These are phyloP conservation scores for Macrophomina phaseolina DNA, from an alignment of 2,329 filamentous ascomycete genomes.

Conservation along the genomic window DNA sequence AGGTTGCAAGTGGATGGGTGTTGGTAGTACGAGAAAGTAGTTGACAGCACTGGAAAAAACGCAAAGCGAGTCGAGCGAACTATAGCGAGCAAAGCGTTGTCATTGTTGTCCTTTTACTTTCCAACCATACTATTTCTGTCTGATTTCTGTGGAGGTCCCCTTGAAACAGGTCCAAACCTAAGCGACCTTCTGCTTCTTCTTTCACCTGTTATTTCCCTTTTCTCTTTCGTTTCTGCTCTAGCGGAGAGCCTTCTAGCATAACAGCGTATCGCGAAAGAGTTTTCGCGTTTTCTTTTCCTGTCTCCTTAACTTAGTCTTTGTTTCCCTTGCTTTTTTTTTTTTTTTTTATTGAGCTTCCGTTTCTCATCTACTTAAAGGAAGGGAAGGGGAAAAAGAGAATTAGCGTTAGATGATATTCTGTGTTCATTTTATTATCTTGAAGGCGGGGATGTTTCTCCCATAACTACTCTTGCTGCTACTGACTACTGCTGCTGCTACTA, in stretches of 20 bases:
- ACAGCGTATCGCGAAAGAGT: background rate
- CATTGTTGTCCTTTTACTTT: slow-evolving; percentile 1
- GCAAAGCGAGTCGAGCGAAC: background rate
- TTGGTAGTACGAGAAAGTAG: slow-evolving; percentile 16
- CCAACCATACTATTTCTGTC: background rate
- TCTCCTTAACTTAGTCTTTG: background rate
- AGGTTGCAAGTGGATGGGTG: background rate
- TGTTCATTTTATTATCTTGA: background rate
- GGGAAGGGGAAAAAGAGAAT: background rate
- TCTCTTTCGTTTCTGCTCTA: background rate
- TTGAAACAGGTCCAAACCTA: background rate
- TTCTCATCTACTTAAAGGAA: background rate
- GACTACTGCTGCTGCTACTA: background rate
- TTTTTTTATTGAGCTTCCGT: background rate
- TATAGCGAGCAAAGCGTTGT: slow-evolving; percentile 16
- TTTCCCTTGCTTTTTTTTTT: background rate
- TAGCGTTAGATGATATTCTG: slow-evolving; percentile 20
- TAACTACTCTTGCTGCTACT: background rate
- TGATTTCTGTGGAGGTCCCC: background rate
- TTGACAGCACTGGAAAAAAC: slow-evolving; percentile 18
- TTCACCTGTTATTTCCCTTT: background rate
- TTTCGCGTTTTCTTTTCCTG: background rate
- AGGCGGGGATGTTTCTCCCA: background rate
- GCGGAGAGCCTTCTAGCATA: slow-evolving; percentile 13
- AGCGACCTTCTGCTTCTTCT: background rate